Evolutionary conservation across 495 filamentous ascomycete species (phyloP).

Genomic region (Xylaria grammica): DNA sequence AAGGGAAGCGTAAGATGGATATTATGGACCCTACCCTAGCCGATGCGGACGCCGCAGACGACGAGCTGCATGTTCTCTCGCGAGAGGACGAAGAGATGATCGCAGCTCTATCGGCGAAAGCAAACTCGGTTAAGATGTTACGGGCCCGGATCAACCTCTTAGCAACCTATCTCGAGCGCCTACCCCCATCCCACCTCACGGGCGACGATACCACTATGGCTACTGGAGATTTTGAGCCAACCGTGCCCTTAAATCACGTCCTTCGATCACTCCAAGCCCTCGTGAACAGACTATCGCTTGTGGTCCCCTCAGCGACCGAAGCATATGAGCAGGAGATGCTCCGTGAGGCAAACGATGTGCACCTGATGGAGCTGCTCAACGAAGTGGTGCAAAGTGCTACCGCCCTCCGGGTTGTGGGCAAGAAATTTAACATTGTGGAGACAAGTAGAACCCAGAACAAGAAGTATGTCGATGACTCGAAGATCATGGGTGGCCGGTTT

Average conservation of each 20-base stretch:
- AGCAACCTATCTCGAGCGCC: conserved; percentile 75
- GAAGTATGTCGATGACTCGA: conserved; percentile 20
- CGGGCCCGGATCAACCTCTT: conserved; percentile 83
- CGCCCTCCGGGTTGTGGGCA: conserved; percentile 70
- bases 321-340: conserved; percentile 63
- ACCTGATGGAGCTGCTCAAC: conserved; percentile 72
- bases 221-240: conserved; percentile 44
- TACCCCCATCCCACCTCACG: conserved; percentile 67
- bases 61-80: conserved; percentile 58
- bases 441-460: conserved; percentile 39
- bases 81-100: conserved; percentile 78
- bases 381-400: conserved; percentile 69
- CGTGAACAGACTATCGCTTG: conserved; percentile 63
- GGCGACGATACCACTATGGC: conserved; percentile 42
- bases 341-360: conserved; percentile 78
- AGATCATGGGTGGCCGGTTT: conserved; percentile 15
- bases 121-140: conserved; percentile 91
- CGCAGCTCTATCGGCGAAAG: conserved; percentile 75
- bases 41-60: conserved; percentile 26
- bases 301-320: conserved; percentile 59
- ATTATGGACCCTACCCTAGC: conserved; percentile 30
- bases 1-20: conserved; percentile 53
- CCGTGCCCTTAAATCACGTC: conserved; percentile 64
- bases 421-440: conserved; percentile 71
- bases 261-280: conserved; percentile 70